These are phyloP conservation scores for Penicillium herquei DNA, from an alignment of 495 filamentous ascomycete genomes.

Conservation along the genomic window DNA sequence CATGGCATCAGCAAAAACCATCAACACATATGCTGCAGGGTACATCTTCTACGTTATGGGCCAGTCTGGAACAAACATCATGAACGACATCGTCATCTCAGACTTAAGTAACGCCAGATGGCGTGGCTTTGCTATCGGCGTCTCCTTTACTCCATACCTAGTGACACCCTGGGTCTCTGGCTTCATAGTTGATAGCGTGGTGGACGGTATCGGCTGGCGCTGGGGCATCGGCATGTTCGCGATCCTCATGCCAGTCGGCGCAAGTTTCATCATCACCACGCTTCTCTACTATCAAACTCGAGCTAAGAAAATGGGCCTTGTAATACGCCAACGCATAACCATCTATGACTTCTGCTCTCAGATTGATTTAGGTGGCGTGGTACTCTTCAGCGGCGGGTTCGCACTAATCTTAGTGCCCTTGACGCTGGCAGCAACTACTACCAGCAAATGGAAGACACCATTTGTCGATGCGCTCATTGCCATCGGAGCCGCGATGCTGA, in stretches of 20 bases:
- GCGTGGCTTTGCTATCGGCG: conserved; percentile 43
- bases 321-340: conserved; percentile 28
- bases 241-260: conserved; percentile 47
- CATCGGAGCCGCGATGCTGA: conserved; percentile 32
- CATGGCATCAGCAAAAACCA: conserved; percentile 41
- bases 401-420: conserved; percentile 37
- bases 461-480: conserved; percentile 45
- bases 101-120: conserved; percentile 47
- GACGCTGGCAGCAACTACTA: conserved; percentile 38
- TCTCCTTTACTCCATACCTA: conserved; percentile 47
- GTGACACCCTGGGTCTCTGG: conserved; percentile 45
- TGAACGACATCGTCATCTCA: conserved; percentile 47
- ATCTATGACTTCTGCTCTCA: conserved; percentile 45
- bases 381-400: conserved; percentile 40
- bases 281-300: conserved; percentile 41
- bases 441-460: conserved; percentile 39
- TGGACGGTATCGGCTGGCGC: conserved; percentile 47
- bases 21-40: conserved; percentile 45
- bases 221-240: conserved; percentile 54
- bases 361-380: conserved; percentile 43
- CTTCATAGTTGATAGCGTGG: conserved; percentile 45
- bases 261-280: conserved; percentile 46
- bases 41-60: conserved; percentile 47
- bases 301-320: conserved; percentile 34
- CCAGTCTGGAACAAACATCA: conserved; percentile 44